These are phyloP conservation scores for Acacia acuminata DNA, from an alignment of 306 rosid species.

Conservation along the genomic window DNA sequence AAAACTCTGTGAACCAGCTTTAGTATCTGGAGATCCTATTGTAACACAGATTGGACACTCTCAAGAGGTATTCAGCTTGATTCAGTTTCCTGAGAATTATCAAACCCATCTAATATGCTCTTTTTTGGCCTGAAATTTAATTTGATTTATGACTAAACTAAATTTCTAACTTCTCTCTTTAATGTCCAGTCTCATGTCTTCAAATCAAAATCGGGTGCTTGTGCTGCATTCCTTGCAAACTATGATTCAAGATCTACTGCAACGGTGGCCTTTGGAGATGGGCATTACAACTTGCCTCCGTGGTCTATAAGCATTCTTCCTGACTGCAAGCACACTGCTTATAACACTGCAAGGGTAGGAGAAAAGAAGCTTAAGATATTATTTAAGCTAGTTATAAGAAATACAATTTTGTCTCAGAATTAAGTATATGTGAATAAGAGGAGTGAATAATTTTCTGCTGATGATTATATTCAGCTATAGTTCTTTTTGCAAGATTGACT, in stretches of 20 bases:
- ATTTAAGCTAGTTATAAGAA: background rate
- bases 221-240: slow-evolving; percentile 96
- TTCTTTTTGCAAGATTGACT: background rate
- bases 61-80: slow-evolving; percentile 61
- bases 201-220: slow-evolving; percentile 77
- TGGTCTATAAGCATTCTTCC: slow-evolving; percentile 99
- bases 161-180: slow-evolving; percentile 10
- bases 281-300: slow-evolving; percentile 93
- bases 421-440: background rate
- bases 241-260: slow-evolving; percentile 69
- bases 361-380: slow-evolving; percentile 1
- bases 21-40: slow-evolving; percentile 72
- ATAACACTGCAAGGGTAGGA: slow-evolving; percentile 96
- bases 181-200: slow-evolving; percentile 81
- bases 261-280: slow-evolving; percentile 71
- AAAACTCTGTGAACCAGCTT: slow-evolving; percentile 90
- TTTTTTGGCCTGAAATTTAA: background rate
- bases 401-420: background rate
- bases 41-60: slow-evolving; percentile 70
- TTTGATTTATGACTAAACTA: slow-evolving; percentile 20
- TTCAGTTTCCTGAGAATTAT: slow-evolving; percentile 16
- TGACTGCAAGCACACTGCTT: slow-evolving; percentile 87
- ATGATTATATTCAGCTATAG: background rate
- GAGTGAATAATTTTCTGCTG: background rate
- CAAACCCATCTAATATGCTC: slow-evolving; percentile 24